Percentiles rank a stretch among this genome's conserved stretches.
Conservation (phyloP, 768 basidiomycete species). For the Boletus barrowsii region DNA sequence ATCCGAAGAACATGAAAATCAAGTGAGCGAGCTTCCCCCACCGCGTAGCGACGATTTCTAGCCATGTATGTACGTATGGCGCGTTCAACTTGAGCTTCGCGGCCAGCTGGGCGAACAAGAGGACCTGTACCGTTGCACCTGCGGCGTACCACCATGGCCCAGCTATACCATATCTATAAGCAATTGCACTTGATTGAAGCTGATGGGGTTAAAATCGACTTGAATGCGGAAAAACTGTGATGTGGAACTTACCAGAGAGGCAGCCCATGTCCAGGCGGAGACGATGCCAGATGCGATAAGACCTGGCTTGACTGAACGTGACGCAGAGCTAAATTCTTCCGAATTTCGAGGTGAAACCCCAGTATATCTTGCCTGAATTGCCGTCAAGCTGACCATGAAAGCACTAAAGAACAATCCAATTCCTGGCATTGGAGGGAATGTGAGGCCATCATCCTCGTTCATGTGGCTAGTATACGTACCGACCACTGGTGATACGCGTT, state of each 20-base stretch:
- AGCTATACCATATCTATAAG: slow-evolving; percentile 80
- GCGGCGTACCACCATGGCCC: slow-evolving; percentile 92
- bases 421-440: slow-evolving; percentile 40
- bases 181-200: slow-evolving; percentile 81
- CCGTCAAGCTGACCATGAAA: slow-evolving; percentile 76
- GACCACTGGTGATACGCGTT: slow-evolving; percentile 39
- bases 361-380: slow-evolving; percentile 82
- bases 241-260: slow-evolving; percentile 52
- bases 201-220: slow-evolving; percentile 21
- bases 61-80: slow-evolving; percentile 81
- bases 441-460: neutral
- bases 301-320: slow-evolving; percentile 83
- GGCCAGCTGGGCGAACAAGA: slow-evolving; percentile 89
- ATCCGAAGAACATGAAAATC: slow-evolving; percentile 89
- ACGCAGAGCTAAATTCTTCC: slow-evolving; percentile 83
- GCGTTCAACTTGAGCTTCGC: slow-evolving; percentile 92
- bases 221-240: neutral
- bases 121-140: slow-evolving; percentile 84
- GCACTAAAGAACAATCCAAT: slow-evolving; percentile 87
- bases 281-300: slow-evolving; percentile 92
- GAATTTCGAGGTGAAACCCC: slow-evolving; percentile 73
- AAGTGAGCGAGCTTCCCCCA: slow-evolving; percentile 83
- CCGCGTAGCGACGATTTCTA: slow-evolving; percentile 77
- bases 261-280: slow-evolving; percentile 88
- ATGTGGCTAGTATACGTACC: slow-evolving; percentile 33